Evolutionary conservation across 495 filamentous ascomycete genomes (phyloP), one percentile per base, ranked within the genome.

Genomic region (Hypoxylon lienhwacheense): DNA sequence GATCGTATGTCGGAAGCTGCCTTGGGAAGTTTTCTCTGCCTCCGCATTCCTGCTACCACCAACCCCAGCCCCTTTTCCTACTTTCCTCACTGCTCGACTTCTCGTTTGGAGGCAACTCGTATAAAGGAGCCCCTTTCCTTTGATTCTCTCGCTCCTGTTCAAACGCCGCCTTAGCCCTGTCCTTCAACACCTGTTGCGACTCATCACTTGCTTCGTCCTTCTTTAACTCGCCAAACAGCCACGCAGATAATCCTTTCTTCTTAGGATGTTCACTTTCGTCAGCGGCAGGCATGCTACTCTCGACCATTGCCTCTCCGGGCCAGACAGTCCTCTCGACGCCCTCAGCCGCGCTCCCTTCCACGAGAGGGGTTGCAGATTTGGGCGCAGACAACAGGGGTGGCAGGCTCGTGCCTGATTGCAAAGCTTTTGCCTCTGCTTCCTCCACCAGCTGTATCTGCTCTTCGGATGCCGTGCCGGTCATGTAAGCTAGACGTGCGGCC

Each of bases 401-500:
- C 17, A 77, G 25, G 32, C 65, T 53, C 45, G 70, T 55, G 46
- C 75, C 67, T 29, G 66, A 59, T 15, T 61, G 32, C 5, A 61
- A 53, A 2, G 64, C 55, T 11, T 61, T 45, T 45, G 35, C 66
- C 43, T 70, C 71, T 55, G 57, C 69, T 39, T 77, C 74, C 49
- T 78, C 74, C 21, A 80, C 74, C 11, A 81, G 73, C 7, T 61
- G 47, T 25, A 76, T 63, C 44, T 83, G 78, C 36, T 79, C 79
- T 12, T 75, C 71, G n/a, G 81, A 84, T 1, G 87, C 87, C 15
- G 73, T 77, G 48, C 82, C 85, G 10, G 73, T 75, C 60, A 82
- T 81, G 62, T 78, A 80, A 19, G 85, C 83, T 2, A 82, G 67
- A 31, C 79, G 76, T 17, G 85, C 85, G 39, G 72, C 70, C 40